Conservation (phyloP, 768 basidiomycete species). For the Psilocybe sp. region DNA sequence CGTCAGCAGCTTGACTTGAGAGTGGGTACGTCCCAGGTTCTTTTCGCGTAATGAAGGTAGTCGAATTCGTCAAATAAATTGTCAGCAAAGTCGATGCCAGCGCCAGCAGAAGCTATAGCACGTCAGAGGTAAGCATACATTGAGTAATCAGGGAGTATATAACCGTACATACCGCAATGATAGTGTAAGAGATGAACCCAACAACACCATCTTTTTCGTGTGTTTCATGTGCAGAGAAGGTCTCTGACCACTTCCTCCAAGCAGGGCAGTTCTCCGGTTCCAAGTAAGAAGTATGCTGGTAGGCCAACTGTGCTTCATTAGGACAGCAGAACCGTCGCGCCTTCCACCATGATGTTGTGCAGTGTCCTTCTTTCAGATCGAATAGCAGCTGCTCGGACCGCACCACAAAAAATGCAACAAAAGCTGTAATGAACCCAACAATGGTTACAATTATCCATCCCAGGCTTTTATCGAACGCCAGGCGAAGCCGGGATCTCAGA, state of each 20-base stretch:
- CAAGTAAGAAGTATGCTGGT: neutral
- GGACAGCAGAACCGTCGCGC: conserved; percentile 85
- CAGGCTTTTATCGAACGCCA: conserved; percentile 70
- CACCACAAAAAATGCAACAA: conserved; percentile 84
- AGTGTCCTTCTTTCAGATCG: conserved; percentile 91
- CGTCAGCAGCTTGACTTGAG: conserved; percentile 38
- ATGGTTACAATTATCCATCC: conserved; percentile 91
- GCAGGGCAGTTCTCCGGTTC: conserved; percentile 1
- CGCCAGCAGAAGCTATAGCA: conserved; percentile 68
- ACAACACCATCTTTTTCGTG: conserved; percentile 43
- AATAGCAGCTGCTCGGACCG: conserved; percentile 88
- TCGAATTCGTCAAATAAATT: conserved; percentile 82
- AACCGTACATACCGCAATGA: conserved; percentile 66
- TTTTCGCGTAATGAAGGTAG: conserved; percentile 84
- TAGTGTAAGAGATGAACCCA: conserved; percentile 68
- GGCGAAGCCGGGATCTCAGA: conserved; percentile 58
- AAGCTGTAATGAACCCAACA: conserved; percentile 82
- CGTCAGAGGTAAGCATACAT: neutral
- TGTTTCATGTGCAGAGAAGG: conserved; percentile 34
- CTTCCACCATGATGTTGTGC: conserved; percentile 63
- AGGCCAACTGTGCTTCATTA: conserved; percentile 18
- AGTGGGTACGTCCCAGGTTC: conserved; percentile 62
- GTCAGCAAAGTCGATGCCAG: conserved; percentile 76
- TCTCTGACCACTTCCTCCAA: conserved; percentile 72
- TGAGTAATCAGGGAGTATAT: neutral